Evolutionary conservation across 2,329 filamentous ascomycete genomes (phyloP).

Genomic region (Ilyonectria destructans): DNA sequence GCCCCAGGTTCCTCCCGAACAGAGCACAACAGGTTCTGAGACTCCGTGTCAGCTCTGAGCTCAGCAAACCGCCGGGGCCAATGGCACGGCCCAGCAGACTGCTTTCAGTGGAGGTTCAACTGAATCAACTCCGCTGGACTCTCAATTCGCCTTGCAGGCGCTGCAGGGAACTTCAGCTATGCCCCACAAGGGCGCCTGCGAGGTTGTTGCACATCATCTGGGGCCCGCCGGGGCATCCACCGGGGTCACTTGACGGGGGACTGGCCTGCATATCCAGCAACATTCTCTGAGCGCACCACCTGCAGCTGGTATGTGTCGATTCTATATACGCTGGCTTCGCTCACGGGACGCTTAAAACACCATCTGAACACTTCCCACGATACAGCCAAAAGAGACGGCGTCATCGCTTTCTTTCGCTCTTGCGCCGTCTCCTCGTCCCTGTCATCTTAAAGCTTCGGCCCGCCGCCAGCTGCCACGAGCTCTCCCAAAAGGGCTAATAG

Average conservation of each 20-base stretch:
- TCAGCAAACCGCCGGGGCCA: not conserved
- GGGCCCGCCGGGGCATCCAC: slow-evolving; percentile 29
- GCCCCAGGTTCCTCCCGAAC: slow-evolving; percentile 3
- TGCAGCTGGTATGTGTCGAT: slow-evolving; percentile 41
- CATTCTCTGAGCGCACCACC: slow-evolving; percentile 12
- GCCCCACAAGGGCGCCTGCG: slow-evolving; percentile 21
- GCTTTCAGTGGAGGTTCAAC: not conserved
- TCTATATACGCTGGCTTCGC: slow-evolving; percentile 37
- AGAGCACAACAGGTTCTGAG: slow-evolving; percentile 21
- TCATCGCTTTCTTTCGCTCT: not conserved
- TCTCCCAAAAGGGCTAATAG: slow-evolving; percentile 58
- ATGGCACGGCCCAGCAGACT: not conserved
- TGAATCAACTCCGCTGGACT: slow-evolving; percentile 9
- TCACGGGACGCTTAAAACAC: slow-evolving; percentile 14
- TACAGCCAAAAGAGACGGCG: not conserved
- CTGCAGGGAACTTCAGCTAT: not conserved
- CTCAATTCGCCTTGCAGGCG: slow-evolving; percentile 3
- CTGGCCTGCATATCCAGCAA: not conserved
- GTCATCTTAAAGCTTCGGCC: slow-evolving; percentile 26
- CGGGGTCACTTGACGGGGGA: not conserved
- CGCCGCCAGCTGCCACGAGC: slow-evolving; percentile 35
- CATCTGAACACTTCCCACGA: slow-evolving; percentile 2
- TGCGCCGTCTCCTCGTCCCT: slow-evolving; percentile 20
- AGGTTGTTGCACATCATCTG: slow-evolving; percentile 32
- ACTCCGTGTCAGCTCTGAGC: slow-evolving; percentile 6